Percentiles rank a stretch among this genome's conserved stretches.
These are phyloP conservation scores for cucumber (Cucumis sativus) DNA, from an alignment of 306 rosid genomes.

Conservation along the genomic window Cucumber_9930_V3 NC_026660.2:16490001-16490500, in stretches of 20 bases:
- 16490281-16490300: not conserved
- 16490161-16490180: not conserved
- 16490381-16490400: too few species aligned
- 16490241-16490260: not conserved
- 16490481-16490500: too few species aligned
- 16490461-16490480: too few species aligned
- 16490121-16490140: slow-evolving; percentile 82
- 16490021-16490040: slow-evolving; percentile 14
- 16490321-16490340: not conserved
- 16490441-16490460: too few species aligned
- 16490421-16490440: too few species aligned
- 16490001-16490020: slow-evolving; percentile 14
- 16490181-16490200: not conserved
- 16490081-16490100: slow-evolving; percentile 9
- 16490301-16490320: not conserved
- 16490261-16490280: not conserved
- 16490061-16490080: slow-evolving; percentile 14
- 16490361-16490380: too few species aligned
- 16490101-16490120: slow-evolving; percentile 50
- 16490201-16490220: not conserved
- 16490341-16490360: not conserved
- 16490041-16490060: slow-evolving; percentile 21
- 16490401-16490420: too few species aligned
- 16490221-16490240: not conserved
- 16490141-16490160: slow-evolving; percentile 21